Conservation (phyloP, 1,284 basidiomycete genomes). For the Cutaneotrichosporon cavernicola region DNA sequence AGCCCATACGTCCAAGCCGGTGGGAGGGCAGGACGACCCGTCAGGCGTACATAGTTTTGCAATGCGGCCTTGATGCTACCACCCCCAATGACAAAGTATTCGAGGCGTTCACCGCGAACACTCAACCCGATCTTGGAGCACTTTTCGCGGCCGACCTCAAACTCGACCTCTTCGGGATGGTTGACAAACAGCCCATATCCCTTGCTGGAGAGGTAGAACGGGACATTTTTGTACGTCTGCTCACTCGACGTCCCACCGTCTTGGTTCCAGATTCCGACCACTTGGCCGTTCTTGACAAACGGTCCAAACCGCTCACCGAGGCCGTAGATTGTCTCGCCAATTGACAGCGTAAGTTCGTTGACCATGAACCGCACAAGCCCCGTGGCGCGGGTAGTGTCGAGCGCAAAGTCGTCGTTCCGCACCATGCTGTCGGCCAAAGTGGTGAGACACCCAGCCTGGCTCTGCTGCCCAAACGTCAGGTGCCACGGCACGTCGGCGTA, state of each 20-base stretch:
- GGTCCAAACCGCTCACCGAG: slow-evolving; percentile 68
- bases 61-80: slow-evolving; percentile 41
- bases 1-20: slow-evolving; percentile 72
- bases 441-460: slow-evolving; percentile 63
- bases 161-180: slow-evolving; percentile 68
- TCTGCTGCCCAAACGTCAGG: slow-evolving; percentile 62
- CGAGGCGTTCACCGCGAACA: slow-evolving; percentile 63
- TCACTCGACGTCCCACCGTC: slow-evolving; percentile 59
- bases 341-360: slow-evolving; percentile 66
- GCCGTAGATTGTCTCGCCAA: slow-evolving; percentile 70
- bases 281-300: slow-evolving; percentile 69
- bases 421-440: slow-evolving; percentile 53
- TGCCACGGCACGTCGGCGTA: slow-evolving; percentile 65
- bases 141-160: slow-evolving; percentile 72
- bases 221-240: slow-evolving; percentile 62
- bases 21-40: slow-evolving; percentile 56
- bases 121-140: slow-evolving; percentile 69
- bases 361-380: slow-evolving; percentile 58
- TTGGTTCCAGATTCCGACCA: slow-evolving; percentile 68
- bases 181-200: slow-evolving; percentile 74
- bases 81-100: slow-evolving; percentile 61
- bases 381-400: slow-evolving; percentile 14
- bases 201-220: slow-evolving; percentile 55
- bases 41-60: slow-evolving; percentile 34
- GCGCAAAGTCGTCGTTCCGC: slow-evolving; percentile 17